These are phyloP conservation scores for Uronychia setigera DNA, from an alignment of 73 alveolate species.

Conservation along the genomic window DNA sequence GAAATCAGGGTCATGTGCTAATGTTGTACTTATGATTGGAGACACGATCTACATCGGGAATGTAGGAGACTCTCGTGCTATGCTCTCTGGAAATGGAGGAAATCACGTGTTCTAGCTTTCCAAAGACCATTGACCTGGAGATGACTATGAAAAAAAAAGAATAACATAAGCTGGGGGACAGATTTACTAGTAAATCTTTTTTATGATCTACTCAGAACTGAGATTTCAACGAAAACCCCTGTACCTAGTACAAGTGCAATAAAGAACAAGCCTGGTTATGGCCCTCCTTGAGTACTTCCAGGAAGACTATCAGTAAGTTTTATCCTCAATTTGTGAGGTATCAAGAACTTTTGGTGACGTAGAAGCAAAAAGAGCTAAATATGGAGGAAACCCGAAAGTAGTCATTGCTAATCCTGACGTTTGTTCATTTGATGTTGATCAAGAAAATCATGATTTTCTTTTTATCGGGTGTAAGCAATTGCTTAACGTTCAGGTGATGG, in stretches of 20 bases:
- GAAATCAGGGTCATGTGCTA: constrained; percentile 96
- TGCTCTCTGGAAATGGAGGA: constrained; percentile 73
- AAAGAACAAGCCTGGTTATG: constrained; percentile 19
- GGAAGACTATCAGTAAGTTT: constrained; percentile 65
- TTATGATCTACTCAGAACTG: not conserved
- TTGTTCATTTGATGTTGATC: constrained; percentile 55
- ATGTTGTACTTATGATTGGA: constrained; percentile 87
- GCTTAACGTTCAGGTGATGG: constrained; percentile 66
- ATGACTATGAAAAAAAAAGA: constrained; percentile 82
- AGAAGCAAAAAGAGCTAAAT: constrained; percentile 66
- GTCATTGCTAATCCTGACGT: constrained; percentile 71
- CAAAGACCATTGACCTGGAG: constrained; percentile 92
- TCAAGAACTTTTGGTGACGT: constrained; percentile 80
- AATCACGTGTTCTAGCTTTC: constrained; percentile 72
- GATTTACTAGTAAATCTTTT: constrained; percentile 59
- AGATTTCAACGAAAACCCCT: not conserved
- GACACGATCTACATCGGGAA: constrained; percentile 94
- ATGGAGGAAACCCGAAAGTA: constrained; percentile 82
- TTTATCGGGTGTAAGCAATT: constrained; percentile 49
- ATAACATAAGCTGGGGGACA: constrained; percentile 91
- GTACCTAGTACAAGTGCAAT: constrained; percentile 8
- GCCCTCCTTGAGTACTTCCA: constrained; percentile 80
- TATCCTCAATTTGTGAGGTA: not conserved
- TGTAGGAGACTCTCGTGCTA: constrained; percentile 95
- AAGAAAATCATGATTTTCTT: constrained; percentile 64